Base-by-base conservation (phyloP, 2,329 filamentous ascomycete species). In the Paramyrothecium sp. region DNA sequence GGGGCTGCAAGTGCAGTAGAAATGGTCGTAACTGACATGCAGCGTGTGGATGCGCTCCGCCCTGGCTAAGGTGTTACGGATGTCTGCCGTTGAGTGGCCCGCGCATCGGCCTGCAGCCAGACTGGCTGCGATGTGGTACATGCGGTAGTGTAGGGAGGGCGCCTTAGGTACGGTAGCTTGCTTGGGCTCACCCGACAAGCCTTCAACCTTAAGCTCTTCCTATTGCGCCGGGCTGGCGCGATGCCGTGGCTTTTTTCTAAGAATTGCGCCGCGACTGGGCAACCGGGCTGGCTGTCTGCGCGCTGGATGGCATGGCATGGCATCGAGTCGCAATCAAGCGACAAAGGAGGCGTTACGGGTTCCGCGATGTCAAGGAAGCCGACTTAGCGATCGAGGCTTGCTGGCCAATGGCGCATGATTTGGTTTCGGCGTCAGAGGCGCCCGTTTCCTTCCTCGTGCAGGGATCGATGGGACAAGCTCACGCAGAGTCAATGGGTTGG, bases 401-500 rank as follows among this genome's bases (percentile, higher is more conserved):
- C 52, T 46, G 54, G 53, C 59, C 62, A 64, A 64, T 64, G 58
- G 60, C 47, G 54, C 58, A 44, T 55, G n/a, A 23, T 20, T 56
- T 26, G 50, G 48, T 44, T 23, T 53, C 58, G 41, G 56, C 30
- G 49, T 54, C 60, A 58, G 51, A 55, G 38, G 59, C 56, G 59
- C 59, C 61, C 57, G 58, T 58, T 58, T 51, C 55, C 54, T 30
- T 60, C 26, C 56, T 57, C 56, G 51, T 56, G 54, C 64, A 66
- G 63, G 64, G 64, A 65, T 66, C 62, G 51, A 54, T 55, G 58
- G 55, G 54, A 61, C 49, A 54, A 53, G 57, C 41, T 38, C 34
- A 46, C 48, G 49, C 55, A 55, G 53, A 51, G 51, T 54, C 58
- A 58, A 44, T 49, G 50, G 23, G 53, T 55, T 22, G 48, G 54